A percentile compares a stretch with the other conserved stretches of the same genome.
These are phyloP conservation scores for Globisporangium echinulatum DNA, from an alignment of 352 stramenopile species.

Conservation along the genomic window DNA sequence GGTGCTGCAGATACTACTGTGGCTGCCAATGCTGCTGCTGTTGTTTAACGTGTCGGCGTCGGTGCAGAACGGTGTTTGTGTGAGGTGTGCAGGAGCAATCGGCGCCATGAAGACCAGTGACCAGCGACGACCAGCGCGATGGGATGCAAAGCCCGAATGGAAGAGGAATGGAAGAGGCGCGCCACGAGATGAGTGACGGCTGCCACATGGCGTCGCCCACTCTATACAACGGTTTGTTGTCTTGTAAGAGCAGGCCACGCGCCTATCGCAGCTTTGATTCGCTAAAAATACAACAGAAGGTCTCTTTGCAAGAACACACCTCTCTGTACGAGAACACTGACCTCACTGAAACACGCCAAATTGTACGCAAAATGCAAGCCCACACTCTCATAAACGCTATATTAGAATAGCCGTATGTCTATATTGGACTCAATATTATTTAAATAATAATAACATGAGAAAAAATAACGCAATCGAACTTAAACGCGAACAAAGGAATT, in stretches of 20 bases:
- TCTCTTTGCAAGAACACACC: background rate
- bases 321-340: too few relatives aligned
- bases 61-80: slow-evolving; percentile 8
- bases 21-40: background rate
- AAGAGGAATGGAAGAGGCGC: background rate
- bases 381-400: too few relatives aligned
- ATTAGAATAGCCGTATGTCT: too few relatives aligned
- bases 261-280: background rate
- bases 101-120: slow-evolving; percentile 26
- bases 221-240: background rate
- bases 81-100: slow-evolving; percentile 20
- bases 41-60: background rate
- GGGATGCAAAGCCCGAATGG: slow-evolving; percentile 5
- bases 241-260: background rate
- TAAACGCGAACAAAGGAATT: too few relatives aligned
- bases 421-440: too few relatives aligned
- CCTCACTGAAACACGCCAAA: too few relatives aligned
- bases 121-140: background rate
- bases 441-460: too few relatives aligned
- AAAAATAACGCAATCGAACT: too few relatives aligned
- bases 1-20: background rate
- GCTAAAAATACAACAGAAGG: background rate
- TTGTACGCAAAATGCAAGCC: too few relatives aligned
- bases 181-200: background rate
- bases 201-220: background rate